Evolutionary conservation across 306 rosid species (phyloP), one percentile per base, ranked within the genome.

Genomic region (Citrullus mucosospermus): DNA sequence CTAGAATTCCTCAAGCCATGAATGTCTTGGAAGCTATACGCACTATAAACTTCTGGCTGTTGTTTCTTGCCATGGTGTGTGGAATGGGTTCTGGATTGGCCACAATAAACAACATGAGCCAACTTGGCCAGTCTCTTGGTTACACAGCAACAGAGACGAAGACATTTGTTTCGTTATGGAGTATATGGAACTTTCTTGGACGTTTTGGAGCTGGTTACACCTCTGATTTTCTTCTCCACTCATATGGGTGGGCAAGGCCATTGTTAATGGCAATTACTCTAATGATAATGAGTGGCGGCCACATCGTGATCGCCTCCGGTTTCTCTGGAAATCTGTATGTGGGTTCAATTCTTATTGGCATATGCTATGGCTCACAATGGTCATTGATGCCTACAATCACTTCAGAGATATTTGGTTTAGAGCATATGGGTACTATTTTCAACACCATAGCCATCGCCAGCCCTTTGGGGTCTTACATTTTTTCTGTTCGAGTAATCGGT

Each of bases 161-260:
- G 36, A 88, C 87, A 17, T 80, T 94, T 76, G 97, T 92, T 41
- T 90, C 98, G 30, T 43, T 94, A 4, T 94, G 96, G 98, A 92
- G 96, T 77, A 89, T 92, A 87, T 92, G 98, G 98, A 94, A 89
- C 67, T 94, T 91, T 81, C 91, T 94, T 1, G 98, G 98, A 43
- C 96, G 98, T 54, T 87, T 94, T 30, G 98, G 96, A 71, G 97
- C 89, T 3, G 97, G 97, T 1, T 92, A 84, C 65, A 28, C 88
- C 44, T 95, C 98, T 0, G 98, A 95, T 84, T 88, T 81, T 60
- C 80, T 95, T 63, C 86, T 95, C 61, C 97, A 90, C 74, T 80
- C 55, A 36, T 81, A 79, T 79, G 93, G 97, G 20, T 92, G 87
- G 91, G 88, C 92, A 0, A 85, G 97, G 85, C 97, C 97, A 22